Evolutionary conservation across 139 green algal species (phyloP), one percentile per base, ranked within the genome.

Genomic region (Haematococcus lacustris): DNA sequence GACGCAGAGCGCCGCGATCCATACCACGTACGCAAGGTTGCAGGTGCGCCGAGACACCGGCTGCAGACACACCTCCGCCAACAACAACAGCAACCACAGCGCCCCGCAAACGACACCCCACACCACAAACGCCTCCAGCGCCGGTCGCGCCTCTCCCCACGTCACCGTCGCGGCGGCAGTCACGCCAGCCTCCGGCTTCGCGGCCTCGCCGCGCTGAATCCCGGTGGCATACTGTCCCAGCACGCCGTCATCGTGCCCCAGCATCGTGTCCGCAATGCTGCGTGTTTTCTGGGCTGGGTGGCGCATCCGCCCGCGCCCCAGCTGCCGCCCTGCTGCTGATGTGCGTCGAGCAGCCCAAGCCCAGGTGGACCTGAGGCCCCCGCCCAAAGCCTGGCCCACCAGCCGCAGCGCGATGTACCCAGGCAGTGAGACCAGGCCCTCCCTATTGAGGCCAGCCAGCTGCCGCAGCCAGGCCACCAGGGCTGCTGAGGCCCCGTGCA

Each of bases 1-100:
- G 1, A 84, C 6, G 43, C 87, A 88, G n/a, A 88, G 73, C 2
- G 86, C 83, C 17, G 82, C 57, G 32, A 86, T 78, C 87, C 87
- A 95, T 51, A 90, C n/a, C 7, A 96, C 80, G 73, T 94, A 97
- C 0, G 87, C 61, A 0, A 80, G 76, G 70, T 97, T 97, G 81
- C 82, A 90, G n/a, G 82, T 76, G 34, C 91, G 86, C 26, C 91
- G 73, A 0, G 86, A 94, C 3, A 90, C 73, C 0, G 79, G 77
- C 79, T 93, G 78, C 40, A 89, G 47, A 9, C 26, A 51, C 0
- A 6, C 1, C 41, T 64, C 47, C 7, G 64, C 26, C 7, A n/a
- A 61, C 13, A 40, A 28, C 37, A 53, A 7, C 21, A 73, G 6
- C 35, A 38, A 50, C 79, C 80, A 86, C 47, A 83, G 21, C 21